Base-by-base conservation (phyloP, 2,329 filamentous ascomycete species). In the Ophiognomonia clavigignenti-juglandacearum region DNA sequence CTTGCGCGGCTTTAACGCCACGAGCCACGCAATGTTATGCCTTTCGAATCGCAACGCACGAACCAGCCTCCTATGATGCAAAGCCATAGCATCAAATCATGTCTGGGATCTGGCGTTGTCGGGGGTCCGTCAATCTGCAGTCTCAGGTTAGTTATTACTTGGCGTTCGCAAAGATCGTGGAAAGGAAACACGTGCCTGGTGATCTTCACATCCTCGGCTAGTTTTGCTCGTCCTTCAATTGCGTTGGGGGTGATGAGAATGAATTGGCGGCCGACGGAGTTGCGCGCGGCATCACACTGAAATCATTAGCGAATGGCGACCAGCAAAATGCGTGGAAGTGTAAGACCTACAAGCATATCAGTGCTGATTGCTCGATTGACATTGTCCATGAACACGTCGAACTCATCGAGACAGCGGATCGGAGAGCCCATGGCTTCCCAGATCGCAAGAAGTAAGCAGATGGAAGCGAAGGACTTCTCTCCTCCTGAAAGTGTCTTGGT, bases 371-470 rank as follows among this genome's bases (percentile, higher is more conserved):
- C 88, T 51, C 93, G 83, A 66, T 98, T 98, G 50, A 97, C 88
- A 56, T 86, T 89, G 67, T 98, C 93, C 93, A 98, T 98, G 73
- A 96, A 98, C 26, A 98, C 93, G 63, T 98, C 93, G 61, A 97
- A 98, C 67, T 98, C 93, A 66, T 98, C 93, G 45, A 98, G 74
- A 61, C 93, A 98, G 45, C 93, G 82, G 51, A 98, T 85, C 1
- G 91, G 92, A 16, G 90, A 95, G 10, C 93, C 92, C 85, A 98
- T 98, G 24, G 93, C 92, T 62, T 98, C 93, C 93, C 93, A 98
- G 16, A 98, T 85, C 3, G 90, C 82, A 26, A 98, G 75, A 45
- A 98, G 72, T 57, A 98, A 78, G 67, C 93, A 98, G 50, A 97
- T 95, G 4, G 92, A 96, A 4, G 91, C 95, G 64, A 97, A 98